phyloP scores from a whole-genome alignment of 768 basidiomycete genomes.

The Tylopilus balloui region DNA sequence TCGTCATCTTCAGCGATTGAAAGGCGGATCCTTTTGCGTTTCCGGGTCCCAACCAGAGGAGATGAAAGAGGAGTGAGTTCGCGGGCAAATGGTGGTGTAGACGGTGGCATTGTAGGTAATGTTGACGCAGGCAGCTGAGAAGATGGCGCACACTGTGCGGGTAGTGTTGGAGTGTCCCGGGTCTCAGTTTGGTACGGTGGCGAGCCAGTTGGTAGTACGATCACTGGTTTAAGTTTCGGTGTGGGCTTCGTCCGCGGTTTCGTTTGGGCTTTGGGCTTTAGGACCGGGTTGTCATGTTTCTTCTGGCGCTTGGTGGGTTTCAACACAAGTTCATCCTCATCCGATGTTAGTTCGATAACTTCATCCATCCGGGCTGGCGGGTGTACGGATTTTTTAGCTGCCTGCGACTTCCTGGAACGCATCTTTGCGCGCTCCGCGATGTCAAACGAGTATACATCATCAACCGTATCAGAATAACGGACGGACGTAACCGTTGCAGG shows the following conservation, averaged over 20 bases:
- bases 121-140: conserved; percentile 36
- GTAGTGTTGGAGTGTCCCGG: conserved; percentile 29
- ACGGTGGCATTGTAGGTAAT: conserved; percentile 23
- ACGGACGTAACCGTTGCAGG: conserved; percentile 11
- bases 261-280: conserved; percentile 26
- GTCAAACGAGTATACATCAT: conserved; percentile 27
- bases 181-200: conserved; percentile 10
- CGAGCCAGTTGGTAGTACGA: conserved; percentile 17
- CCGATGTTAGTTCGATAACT: conserved; percentile 44
- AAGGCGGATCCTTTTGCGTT: conserved; percentile 24
- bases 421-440: conserved; percentile 60
- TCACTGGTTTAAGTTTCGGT: conserved; percentile 14
- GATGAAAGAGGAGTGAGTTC: conserved; percentile 25
- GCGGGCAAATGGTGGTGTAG: conserved; percentile 20
- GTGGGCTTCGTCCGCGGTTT: conserved; percentile 28
- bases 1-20: conserved; percentile 9
- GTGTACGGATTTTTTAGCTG: conserved; percentile 12
- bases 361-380: conserved; percentile 20
- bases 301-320: conserved; percentile 30
- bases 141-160: conserved; percentile 22
- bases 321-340: conserved; percentile 38
- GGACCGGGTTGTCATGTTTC: conserved; percentile 25
- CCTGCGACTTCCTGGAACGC: conserved; percentile 38
- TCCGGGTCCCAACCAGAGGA: conserved; percentile 19
- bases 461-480: conserved; percentile 7